phyloP scores from a whole-genome alignment of 495 filamentous ascomycete species.

The Aspergillus olivimuriae region DNA sequence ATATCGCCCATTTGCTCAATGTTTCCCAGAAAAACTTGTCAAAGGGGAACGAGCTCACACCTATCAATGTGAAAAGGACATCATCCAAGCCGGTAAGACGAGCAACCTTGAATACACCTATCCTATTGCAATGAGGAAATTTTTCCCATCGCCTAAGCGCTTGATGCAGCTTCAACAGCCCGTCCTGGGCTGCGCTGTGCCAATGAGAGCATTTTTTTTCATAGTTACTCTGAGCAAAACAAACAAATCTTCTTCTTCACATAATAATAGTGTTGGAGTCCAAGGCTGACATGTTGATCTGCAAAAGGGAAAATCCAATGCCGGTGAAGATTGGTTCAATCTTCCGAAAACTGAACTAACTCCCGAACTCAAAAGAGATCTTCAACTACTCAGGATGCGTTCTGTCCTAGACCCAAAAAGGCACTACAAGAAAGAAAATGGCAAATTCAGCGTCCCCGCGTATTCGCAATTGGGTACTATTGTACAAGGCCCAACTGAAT shows the following conservation, averaged over 20 bases:
- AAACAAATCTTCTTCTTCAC: conserved; percentile 4
- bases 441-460: conserved; percentile 59
- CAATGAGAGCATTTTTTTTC: conserved; percentile 68
- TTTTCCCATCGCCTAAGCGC: conserved; percentile 48
- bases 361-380: conserved; percentile 75
- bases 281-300: conserved; percentile 26
- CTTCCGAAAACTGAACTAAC: conserved; percentile 79
- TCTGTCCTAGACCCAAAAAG: conserved; percentile 82
- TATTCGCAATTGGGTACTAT: conserved; percentile 87
- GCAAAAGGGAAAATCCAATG: conserved; percentile 48
- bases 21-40: conserved; percentile 25
- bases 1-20: conserved; percentile 41
- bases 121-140: conserved; percentile 62
- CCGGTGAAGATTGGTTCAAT: conserved; percentile 71
- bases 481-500: conserved; percentile 84
- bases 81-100: conserved; percentile 47
- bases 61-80: no score
- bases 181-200: conserved; percentile 73
- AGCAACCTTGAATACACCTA: no score
- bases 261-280: neutral
- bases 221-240: conserved; percentile 98
- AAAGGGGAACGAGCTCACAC: no score
- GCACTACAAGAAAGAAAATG: conserved; percentile 81
- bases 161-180: conserved; percentile 59
- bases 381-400: conserved; percentile 83